Percentiles rank a stretch among this genome's conserved stretches.
These are phyloP conservation scores for Sutorius eximius DNA, from an alignment of 1,284 basidiomycete genomes.

Conservation along the genomic window DNA sequence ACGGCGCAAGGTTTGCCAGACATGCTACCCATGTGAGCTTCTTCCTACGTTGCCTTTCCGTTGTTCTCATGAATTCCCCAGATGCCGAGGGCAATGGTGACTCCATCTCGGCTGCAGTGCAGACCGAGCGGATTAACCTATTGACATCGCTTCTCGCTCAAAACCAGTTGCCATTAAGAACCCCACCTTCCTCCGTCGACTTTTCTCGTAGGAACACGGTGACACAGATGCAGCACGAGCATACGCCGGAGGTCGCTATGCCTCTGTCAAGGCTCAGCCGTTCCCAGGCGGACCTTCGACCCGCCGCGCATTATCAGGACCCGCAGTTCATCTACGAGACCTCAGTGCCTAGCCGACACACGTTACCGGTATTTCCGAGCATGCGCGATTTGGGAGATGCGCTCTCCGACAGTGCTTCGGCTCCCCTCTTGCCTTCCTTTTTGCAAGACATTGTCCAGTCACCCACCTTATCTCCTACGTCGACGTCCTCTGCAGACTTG, in stretches of 20 bases:
- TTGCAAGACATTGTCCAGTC: slow-evolving; percentile 69
- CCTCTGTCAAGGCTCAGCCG: slow-evolving; percentile 41
- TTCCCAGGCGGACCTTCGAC: slow-evolving; percentile 48
- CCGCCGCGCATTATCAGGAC: slow-evolving; percentile 38
- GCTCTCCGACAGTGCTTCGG: slow-evolving; percentile 32
- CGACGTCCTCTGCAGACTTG: slow-evolving; percentile 62
- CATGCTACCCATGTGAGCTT: slow-evolving; percentile 71
- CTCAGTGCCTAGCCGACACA: slow-evolving; percentile 38
- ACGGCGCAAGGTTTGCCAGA: slow-evolving; percentile 84
- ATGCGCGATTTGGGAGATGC: slow-evolving; percentile 23
- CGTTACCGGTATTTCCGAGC: slow-evolving; percentile 25
- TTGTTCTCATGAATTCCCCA: slow-evolving; percentile 29
- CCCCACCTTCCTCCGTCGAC: slow-evolving; percentile 25
- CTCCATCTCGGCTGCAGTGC: slow-evolving; percentile 76
- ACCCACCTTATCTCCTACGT: slow-evolving; percentile 60
- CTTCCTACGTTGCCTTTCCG: not conserved
- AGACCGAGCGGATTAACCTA: slow-evolving; percentile 77
- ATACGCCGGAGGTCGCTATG: slow-evolving; percentile 35
- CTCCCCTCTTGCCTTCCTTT: slow-evolving; percentile 66
- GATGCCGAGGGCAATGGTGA: slow-evolving; percentile 84
- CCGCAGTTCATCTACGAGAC: slow-evolving; percentile 68
- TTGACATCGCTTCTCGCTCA: slow-evolving; percentile 67
- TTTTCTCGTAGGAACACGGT: slow-evolving; percentile 43
- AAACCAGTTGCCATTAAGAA: slow-evolving; percentile 38
- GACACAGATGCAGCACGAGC: slow-evolving; percentile 45